Evolutionary conservation across 1,284 basidiomycete genomes (phyloP), one percentile per base, ranked within the genome.

Genomic region (Marasmius fiardii): DNA sequence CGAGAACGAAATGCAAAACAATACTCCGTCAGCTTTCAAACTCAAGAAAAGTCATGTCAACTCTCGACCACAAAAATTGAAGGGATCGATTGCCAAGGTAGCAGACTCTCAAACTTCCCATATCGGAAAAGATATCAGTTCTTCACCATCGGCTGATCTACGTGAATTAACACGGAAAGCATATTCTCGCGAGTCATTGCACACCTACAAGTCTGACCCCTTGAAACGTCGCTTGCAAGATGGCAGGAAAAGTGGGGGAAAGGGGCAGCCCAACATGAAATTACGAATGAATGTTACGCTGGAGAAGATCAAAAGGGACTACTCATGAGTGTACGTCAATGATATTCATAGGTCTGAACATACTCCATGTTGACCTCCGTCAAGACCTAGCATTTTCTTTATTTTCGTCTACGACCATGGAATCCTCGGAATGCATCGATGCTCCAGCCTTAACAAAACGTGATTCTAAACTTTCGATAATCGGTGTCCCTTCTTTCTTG

Each of bases 261-360:
- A 77, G 61, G 72, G 85, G 5, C 90, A 91, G 63, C 89, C 89
- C 10, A 80, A 90, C 64, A 92, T 92, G 90, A 85, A 84, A 61
- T 66, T 86, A 54, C 81, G 89, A 24, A 92, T 92, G 89, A 79
- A 81, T 60, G 83, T 80, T n/a, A 78, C 92, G 76, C 76, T 92
- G 45, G 86, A 88, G 64, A 85, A 83, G 66, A 90, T 91, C 60
- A 87, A 88, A 68, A 79, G 78, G 51, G 79, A 86, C 61, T 68
- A 73, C 52, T 65, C 70, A 52, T 80, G 64, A 73, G 43, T 62
- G 64, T 41, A 23, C 54, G 28, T 61, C 51, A 37, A 50, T 53
- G 4, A 26, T 21, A 16, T 7, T 28, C 18, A 16, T 54, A 50
- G 43, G 54, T 37, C 7, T 31, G 45, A 33, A 24, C 34, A 50